Conservation (phyloP, 345 rosid genomes). For the Camelina hispida region DNA sequence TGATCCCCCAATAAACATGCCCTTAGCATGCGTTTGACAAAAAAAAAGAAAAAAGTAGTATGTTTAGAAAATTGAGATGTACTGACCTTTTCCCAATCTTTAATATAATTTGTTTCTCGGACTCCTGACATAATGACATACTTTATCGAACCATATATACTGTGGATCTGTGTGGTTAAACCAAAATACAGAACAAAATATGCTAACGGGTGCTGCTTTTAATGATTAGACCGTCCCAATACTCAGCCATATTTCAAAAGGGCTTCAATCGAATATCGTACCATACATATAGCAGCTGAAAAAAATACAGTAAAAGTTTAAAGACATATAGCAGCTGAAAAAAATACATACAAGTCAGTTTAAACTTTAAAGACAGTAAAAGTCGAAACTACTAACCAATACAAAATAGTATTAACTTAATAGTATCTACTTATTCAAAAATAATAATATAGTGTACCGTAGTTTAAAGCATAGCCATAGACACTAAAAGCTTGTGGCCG, state of each 20-base stretch:
- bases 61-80: slow-evolving; percentile 12
- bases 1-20: too few species aligned
- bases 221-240: background rate
- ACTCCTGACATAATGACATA: background rate
- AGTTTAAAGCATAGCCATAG: background rate
- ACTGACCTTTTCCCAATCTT: background rate
- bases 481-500: background rate
- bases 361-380: background rate
- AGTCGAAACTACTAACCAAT: background rate
- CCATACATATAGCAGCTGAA: background rate
- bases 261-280: background rate
- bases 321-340: background rate
- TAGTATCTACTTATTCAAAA: too few species aligned
- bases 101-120: background rate
- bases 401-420: background rate
- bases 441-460: too few species aligned
- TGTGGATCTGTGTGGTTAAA: background rate
- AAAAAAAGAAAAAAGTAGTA: background rate
- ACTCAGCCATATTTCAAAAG: background rate
- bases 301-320: background rate
- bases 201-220: background rate
- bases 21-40: too few species aligned
- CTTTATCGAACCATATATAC: background rate
- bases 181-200: background rate
- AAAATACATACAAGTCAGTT: background rate